Evolutionary conservation across 2,329 filamentous ascomycete species (phyloP).

Genomic region (Ambrosiella beaveri): DNA sequence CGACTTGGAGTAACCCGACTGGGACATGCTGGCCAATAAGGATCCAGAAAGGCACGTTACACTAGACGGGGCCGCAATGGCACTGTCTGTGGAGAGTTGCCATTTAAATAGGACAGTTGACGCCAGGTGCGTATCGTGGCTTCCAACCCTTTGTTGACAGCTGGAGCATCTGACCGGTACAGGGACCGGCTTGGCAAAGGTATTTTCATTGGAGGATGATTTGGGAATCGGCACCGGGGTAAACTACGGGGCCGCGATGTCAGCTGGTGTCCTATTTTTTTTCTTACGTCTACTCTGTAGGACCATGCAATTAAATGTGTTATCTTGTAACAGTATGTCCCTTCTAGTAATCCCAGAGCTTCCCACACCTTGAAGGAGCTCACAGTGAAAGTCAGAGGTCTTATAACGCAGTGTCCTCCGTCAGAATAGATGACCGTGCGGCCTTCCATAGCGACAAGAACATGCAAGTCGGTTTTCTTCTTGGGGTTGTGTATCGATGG

Average conservation of each 20-base stretch:
- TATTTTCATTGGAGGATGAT: not conserved
- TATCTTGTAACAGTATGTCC: conserved; percentile 25
- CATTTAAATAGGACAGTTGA: conserved; percentile 41
- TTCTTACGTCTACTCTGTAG: not conserved
- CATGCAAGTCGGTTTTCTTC: conserved; percentile 23
- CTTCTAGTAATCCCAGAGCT: conserved; percentile 32
- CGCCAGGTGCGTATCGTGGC: conserved; percentile 26
- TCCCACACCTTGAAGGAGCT: conserved; percentile 24
- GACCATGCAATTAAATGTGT: conserved; percentile 21
- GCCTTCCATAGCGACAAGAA: not conserved
- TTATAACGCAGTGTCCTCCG: not conserved
- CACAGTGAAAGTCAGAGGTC: not conserved
- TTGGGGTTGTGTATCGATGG: conserved; percentile 56
- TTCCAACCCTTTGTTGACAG: conserved; percentile 31
- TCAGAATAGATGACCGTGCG: not conserved
- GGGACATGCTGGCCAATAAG: conserved; percentile 33
- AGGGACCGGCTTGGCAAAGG: conserved; percentile 4
- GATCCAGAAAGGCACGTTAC: conserved; percentile 36
- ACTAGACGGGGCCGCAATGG: conserved; percentile 22
- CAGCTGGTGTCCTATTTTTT: not conserved
- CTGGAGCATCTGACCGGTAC: conserved; percentile 25
- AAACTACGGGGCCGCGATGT: conserved; percentile 4
- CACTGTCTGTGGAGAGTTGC: conserved; percentile 25
- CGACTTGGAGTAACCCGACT: conserved; percentile 41
- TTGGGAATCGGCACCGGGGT: not conserved